Conservation (phyloP, 2,329 filamentous ascomycete species). For the Diaporthe sp. region DNA sequence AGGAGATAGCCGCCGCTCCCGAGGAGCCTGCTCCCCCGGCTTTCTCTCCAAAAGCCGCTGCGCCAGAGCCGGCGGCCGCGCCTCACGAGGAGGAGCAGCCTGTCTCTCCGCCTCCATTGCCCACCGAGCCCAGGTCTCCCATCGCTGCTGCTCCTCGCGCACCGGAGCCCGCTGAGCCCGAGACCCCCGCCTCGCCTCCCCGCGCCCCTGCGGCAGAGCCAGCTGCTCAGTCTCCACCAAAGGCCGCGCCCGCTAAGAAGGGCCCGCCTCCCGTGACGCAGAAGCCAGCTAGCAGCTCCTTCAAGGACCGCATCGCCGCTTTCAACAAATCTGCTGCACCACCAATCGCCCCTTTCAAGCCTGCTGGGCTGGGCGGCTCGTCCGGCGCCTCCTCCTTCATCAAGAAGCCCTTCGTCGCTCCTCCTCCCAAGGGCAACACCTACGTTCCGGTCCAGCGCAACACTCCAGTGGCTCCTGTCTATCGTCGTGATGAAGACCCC, state of each 20-base stretch:
- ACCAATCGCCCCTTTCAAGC: constrained; percentile 92
- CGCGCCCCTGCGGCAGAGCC: constrained; percentile 25
- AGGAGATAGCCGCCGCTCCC: constrained; percentile 43
- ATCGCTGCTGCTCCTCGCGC: constrained; percentile 51
- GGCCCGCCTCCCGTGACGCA: constrained; percentile 77
- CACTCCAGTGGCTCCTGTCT: constrained; percentile 78
- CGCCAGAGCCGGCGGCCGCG: constrained; percentile 53
- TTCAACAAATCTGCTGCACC: constrained; percentile 93
- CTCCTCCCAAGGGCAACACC: constrained; percentile 91
- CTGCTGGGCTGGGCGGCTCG: constrained; percentile 67
- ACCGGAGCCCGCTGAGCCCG: constrained; percentile 55
- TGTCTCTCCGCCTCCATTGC: constrained; percentile 48
- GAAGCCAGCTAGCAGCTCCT: constrained; percentile 83
- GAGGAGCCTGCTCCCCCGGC: constrained; percentile 45
- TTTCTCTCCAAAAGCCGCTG: constrained; percentile 44
- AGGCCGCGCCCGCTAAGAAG: constrained; percentile 55
- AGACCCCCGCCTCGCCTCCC: constrained; percentile 53
- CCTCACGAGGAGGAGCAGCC: constrained; percentile 52
- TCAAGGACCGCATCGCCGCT: constrained; percentile 95
- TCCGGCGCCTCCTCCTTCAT: constrained; percentile 79
- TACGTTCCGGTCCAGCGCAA: constrained; percentile 86
- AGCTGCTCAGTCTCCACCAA: constrained; percentile 49
- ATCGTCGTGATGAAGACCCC: constrained; percentile 90
- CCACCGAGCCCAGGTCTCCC: constrained; percentile 45
- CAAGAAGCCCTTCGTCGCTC: constrained; percentile 97